Evolutionary conservation across 345 rosid genomes (phyloP).

Genomic region (Acer yangbiense): DNA sequence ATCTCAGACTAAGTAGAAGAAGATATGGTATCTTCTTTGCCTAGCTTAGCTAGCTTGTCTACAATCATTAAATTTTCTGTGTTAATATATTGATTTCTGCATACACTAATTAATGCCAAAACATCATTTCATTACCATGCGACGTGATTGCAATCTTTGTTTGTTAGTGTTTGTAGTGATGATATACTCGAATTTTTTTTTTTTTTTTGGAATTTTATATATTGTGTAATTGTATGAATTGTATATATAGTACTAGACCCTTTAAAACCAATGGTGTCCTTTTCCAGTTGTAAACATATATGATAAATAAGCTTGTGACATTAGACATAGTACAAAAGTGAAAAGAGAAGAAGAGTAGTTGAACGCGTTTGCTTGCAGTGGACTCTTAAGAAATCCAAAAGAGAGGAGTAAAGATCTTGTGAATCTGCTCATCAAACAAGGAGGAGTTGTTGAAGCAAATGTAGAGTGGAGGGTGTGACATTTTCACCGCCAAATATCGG

Average conservation of each 20-base stretch:
- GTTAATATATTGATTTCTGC: background rate
- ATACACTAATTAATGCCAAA: background rate
- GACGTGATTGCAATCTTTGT: background rate
- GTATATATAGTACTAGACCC: background rate
- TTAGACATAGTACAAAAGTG: background rate
- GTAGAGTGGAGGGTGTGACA: no score
- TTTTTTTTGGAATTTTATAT: background rate
- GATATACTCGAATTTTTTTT: background rate
- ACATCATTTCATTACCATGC: background rate
- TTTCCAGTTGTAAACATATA: no score
- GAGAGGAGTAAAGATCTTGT: background rate
- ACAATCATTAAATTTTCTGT: background rate
- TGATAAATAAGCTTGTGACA: background rate
- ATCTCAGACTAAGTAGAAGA: background rate
- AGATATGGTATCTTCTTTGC: background rate
- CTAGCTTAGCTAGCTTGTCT: background rate
- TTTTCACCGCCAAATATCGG: slow-evolving; percentile 12
- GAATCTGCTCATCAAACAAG: background rate
- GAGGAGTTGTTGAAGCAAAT: background rate
- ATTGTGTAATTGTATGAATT: background rate
- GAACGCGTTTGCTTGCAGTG: background rate
- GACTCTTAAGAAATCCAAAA: slow-evolving; percentile 9
- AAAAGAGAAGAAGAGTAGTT: background rate
- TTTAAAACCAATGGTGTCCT: no score
- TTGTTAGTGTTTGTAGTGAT: background rate